Conservation (phyloP, 257 asterid species). For the Verbascum thapsus region DNA sequence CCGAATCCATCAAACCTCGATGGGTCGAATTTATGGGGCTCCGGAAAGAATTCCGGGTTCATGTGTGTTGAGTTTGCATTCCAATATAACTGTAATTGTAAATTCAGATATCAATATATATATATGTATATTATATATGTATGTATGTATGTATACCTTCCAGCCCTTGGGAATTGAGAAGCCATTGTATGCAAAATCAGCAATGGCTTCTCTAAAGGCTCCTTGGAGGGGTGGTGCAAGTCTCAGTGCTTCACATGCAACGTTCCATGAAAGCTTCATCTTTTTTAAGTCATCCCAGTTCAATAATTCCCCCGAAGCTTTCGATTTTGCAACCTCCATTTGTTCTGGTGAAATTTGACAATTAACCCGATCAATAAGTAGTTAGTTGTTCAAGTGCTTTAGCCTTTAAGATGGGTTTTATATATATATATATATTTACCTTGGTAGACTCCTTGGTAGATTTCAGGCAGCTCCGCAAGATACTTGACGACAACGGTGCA, state of each 20-base stretch:
- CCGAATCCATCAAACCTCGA: constrained; percentile 29
- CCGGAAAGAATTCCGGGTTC: constrained; percentile 13
- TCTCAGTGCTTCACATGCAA: constrained; percentile 58
- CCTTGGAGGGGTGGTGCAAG: constrained; percentile 59
- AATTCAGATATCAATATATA: background rate
- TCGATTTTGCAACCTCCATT: constrained; percentile 55
- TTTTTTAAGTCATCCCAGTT: constrained; percentile 59
- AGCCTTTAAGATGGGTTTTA: too few species aligned
- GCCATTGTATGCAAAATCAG: background rate
- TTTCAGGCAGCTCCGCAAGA: constrained; percentile 58
- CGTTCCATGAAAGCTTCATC: constrained; percentile 67
- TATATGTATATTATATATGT: background rate
- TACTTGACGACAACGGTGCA: constrained; percentile 55
- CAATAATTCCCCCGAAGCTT: constrained; percentile 49
- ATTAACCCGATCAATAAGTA: too few species aligned
- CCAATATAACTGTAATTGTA: constrained; percentile 10
- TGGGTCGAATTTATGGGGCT: constrained; percentile 28
- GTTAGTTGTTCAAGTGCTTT: too few species aligned
- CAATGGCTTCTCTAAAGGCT: background rate
- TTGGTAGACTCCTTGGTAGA: constrained; percentile 50
- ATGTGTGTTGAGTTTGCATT: constrained; percentile 20
- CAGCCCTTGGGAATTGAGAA: background rate
- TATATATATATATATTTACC: constrained; percentile 31
- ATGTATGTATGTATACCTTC: background rate
- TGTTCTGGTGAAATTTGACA: too few species aligned